phyloP scores from a whole-genome alignment of 108 stramenopile genomes.

The Skeletonema grethae region DNA sequence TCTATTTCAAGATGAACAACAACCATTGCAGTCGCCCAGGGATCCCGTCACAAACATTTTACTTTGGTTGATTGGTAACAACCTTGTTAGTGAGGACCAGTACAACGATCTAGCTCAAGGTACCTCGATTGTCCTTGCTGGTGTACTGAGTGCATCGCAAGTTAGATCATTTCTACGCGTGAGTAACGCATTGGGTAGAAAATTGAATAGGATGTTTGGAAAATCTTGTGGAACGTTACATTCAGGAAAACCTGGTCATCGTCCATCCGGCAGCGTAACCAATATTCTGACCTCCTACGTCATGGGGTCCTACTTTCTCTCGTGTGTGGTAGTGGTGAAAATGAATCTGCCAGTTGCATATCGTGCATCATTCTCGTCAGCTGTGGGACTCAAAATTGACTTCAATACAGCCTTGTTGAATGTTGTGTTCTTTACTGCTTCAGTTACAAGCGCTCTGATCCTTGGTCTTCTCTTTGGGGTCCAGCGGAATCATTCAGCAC shows the following conservation, averaged over 20 bases:
- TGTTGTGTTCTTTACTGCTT: slow-evolving; percentile 55
- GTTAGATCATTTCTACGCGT: slow-evolving; percentile 69
- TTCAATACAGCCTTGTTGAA: slow-evolving; percentile 59
- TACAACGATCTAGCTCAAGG: slow-evolving; percentile 62
- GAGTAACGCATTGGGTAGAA: slow-evolving; percentile 51
- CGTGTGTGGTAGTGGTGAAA: slow-evolving; percentile 75
- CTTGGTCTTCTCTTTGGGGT: slow-evolving; percentile 71
- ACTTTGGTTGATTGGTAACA: slow-evolving; percentile 68
- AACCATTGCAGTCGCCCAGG: background rate
- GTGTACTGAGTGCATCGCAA: slow-evolving; percentile 66
- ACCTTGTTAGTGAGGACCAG: slow-evolving; percentile 57
- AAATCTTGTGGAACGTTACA: slow-evolving; percentile 4
- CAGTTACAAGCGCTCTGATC: slow-evolving; percentile 47
- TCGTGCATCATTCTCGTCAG: slow-evolving; percentile 56
- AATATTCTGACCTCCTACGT: slow-evolving; percentile 25
- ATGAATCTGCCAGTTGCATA: slow-evolving; percentile 65
- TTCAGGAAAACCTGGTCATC: background rate
- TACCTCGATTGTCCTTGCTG: slow-evolving; percentile 68
- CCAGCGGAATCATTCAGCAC: slow-evolving; percentile 67
- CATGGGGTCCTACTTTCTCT: slow-evolving; percentile 73
- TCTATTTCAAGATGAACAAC: background rate
- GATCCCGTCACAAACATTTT: slow-evolving; percentile 67
- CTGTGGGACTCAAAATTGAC: slow-evolving; percentile 56
- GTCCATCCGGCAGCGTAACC: slow-evolving; percentile 2
- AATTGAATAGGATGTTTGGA: slow-evolving; percentile 24